A percentile compares a stretch with the other conserved stretches of the same genome.
phyloP scores from a whole-genome alignment of 2,329 filamentous ascomycete genomes.

The Chaetomium globosum region DNA sequence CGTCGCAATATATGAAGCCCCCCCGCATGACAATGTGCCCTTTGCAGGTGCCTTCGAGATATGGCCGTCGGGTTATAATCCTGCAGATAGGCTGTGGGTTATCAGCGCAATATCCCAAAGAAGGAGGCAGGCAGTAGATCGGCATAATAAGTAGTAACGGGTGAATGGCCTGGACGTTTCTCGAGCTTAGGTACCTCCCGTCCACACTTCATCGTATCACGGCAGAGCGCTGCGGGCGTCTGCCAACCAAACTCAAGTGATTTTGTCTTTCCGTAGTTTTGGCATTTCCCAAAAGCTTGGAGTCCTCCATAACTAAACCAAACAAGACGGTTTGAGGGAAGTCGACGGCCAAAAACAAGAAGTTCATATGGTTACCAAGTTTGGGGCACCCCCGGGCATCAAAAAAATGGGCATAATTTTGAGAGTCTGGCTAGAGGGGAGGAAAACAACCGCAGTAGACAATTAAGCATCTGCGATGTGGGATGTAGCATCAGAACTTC shows the following conservation, averaged over 20 bases:
- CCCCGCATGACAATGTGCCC: constrained; percentile 1
- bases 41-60: not conserved
- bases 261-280: not conserved
- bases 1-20: constrained; percentile 13
- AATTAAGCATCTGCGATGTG: no score
- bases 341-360: not conserved
- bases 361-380: not conserved
- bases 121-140: constrained; percentile 15
- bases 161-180: constrained; percentile 7
- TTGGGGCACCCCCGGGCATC: not conserved
- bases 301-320: not conserved
- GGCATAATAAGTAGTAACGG: constrained; percentile 5
- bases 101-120: not conserved
- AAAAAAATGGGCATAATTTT: not conserved
- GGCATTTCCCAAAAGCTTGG: not conserved
- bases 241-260: no score
- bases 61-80: not conserved
- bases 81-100: constrained; percentile 7
- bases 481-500: not conserved
- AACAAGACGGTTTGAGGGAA: not conserved
- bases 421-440: not conserved
- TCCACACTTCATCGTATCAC: not conserved
- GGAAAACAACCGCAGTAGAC: not conserved
- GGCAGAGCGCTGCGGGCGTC: no score
- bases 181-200: not conserved